Conservation (phyloP, 176 grass and related monocot genomes). For the Aegilops umbellulata region DNA sequence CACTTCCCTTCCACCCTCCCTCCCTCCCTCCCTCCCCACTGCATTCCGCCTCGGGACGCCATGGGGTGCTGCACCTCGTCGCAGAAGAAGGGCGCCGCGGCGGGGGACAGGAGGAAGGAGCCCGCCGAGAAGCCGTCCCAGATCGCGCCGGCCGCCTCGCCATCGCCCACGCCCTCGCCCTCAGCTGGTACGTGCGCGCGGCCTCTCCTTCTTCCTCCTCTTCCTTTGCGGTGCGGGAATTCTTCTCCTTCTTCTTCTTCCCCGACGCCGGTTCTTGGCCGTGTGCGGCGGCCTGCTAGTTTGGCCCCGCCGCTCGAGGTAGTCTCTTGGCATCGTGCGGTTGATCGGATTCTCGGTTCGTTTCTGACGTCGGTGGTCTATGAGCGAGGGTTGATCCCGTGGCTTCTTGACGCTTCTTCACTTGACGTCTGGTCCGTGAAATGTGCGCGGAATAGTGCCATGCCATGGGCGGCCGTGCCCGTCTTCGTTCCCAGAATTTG, state of each 20-base stretch:
- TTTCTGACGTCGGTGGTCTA: background rate
- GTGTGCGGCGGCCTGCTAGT: background rate
- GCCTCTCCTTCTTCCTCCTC: background rate
- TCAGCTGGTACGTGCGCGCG: conserved; percentile 5
- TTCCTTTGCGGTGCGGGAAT: background rate
- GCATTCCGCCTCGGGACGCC: background rate
- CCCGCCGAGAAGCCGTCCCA: conserved; percentile 12
- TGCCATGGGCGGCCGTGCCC: background rate
- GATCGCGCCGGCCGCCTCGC: conserved; percentile 6
- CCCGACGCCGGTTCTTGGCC: background rate
- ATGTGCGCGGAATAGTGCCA: background rate
- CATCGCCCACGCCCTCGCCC: background rate
- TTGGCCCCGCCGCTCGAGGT: background rate
- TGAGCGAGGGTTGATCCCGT: conserved; percentile 5
- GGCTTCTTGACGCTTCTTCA: background rate
- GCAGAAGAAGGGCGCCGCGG: background rate
- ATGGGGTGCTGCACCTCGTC: conserved; percentile 43
- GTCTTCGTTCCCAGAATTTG: background rate
- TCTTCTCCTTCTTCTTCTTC: background rate
- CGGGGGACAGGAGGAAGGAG: background rate
- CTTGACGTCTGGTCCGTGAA: background rate
- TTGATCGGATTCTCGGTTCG: conserved; percentile 10
- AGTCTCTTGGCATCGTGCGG: background rate
- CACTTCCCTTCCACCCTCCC: background rate
- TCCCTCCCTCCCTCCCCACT: background rate